Conservation (phyloP, 139 green algal species). For the Chlamydomonas sp. region DNA sequence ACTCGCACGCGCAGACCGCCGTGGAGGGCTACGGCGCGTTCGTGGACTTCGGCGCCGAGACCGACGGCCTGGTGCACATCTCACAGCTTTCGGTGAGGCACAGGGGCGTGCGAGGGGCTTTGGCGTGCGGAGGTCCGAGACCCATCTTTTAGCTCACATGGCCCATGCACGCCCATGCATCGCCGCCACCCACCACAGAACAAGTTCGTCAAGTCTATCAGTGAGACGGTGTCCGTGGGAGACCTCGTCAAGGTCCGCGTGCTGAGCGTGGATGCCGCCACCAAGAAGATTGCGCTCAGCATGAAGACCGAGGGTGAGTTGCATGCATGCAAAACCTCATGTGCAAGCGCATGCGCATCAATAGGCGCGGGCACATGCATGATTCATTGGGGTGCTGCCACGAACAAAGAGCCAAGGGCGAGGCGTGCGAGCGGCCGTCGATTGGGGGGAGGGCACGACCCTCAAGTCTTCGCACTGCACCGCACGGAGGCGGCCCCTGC, state of each 20-base stretch:
- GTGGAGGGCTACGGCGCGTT: conserved; percentile 84
- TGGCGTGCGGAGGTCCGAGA: neutral
- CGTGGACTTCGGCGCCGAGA: conserved; percentile 78
- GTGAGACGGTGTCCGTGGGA: conserved; percentile 40
- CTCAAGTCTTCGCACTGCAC: too few relatives aligned
- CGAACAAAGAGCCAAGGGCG: too few relatives aligned
- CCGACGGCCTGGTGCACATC: conserved; percentile 91
- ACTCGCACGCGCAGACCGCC: conserved; percentile 31
- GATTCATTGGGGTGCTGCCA: too few relatives aligned
- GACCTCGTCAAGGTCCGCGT: conserved; percentile 41
- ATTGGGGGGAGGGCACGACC: too few relatives aligned
- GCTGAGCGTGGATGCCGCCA: conserved; percentile 40
- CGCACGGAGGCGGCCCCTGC: too few relatives aligned
- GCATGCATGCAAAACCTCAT: too few relatives aligned
- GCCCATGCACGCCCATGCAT: neutral
- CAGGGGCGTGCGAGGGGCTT: neutral
- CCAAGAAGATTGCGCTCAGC: conserved; percentile 42
- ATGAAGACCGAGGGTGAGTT: conserved; percentile 22
- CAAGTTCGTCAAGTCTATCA: conserved; percentile 49
- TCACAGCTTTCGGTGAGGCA: conserved; percentile 63
- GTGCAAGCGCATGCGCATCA: too few relatives aligned
- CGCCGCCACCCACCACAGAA: neutral
- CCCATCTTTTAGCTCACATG: neutral
- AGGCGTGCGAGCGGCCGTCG: too few relatives aligned
- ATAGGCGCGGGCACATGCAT: too few relatives aligned